Percentiles rank a stretch among this genome's conserved stretches.
Conservation (phyloP, 768 basidiomycete genomes). For the Russula virescens region DNA sequence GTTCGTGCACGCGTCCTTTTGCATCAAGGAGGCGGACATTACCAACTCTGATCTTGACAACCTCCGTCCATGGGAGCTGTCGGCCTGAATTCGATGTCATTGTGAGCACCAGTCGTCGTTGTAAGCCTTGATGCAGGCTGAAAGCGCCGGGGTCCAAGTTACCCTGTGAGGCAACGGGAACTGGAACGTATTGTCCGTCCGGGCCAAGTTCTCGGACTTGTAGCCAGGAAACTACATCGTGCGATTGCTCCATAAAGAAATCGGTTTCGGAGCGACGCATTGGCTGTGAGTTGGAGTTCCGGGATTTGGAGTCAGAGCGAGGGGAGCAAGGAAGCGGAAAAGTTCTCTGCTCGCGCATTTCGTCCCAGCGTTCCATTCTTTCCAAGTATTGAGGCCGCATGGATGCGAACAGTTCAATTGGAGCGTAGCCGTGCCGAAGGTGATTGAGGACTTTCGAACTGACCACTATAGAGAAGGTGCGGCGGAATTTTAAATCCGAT, state of each 20-base stretch:
- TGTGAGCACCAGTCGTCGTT: conserved; percentile 70
- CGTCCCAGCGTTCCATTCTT: conserved; percentile 90
- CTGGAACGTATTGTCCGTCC: conserved; percentile 77
- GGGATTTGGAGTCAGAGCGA: conserved; percentile 36
- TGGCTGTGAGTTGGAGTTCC: conserved; percentile 43
- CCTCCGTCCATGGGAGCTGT: conserved; percentile 81
- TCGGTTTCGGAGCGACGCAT: conserved; percentile 95
- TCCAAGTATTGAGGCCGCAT: conserved; percentile 79
- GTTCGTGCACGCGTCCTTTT: conserved; percentile 76
- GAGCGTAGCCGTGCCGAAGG: conserved; percentile 70
- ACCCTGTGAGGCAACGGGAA: conserved; percentile 73
- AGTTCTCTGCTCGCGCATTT: conserved; percentile 73
- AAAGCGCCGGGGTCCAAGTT: conserved; percentile 80
- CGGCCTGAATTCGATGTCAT: conserved; percentile 85
- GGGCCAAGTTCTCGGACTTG: conserved; percentile 84
- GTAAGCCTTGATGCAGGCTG: conserved; percentile 87
- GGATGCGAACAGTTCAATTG: conserved; percentile 86
- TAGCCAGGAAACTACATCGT: conserved; percentile 86
- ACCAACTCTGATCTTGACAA: conserved; percentile 71
- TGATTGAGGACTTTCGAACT: conserved; percentile 68
- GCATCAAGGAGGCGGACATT: conserved; percentile 81
- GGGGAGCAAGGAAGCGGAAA: conserved; percentile 28
- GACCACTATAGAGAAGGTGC: conserved; percentile 73
- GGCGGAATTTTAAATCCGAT: conserved; percentile 78
- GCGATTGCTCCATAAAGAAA: conserved; percentile 78